Evolutionary conservation across 495 filamentous ascomycete species (phyloP).

Genomic region (Rhypophila decipiens): DNA sequence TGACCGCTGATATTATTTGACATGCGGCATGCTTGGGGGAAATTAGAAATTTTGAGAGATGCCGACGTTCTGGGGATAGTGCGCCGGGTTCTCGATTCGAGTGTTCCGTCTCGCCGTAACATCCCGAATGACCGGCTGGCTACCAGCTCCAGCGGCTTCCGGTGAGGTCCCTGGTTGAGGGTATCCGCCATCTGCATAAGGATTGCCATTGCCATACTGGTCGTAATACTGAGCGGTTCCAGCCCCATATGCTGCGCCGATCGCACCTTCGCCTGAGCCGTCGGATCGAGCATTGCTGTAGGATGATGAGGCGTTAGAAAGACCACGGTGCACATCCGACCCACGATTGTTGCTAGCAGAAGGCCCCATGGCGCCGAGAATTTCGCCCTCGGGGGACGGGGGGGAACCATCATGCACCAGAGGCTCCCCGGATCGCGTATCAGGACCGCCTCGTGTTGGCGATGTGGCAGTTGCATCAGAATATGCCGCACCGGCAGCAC

Average conservation of each 20-base stretch:
- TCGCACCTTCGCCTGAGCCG: slow-evolving; percentile 65
- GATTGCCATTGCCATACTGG: slow-evolving; percentile 45
- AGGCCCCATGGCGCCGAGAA: slow-evolving; percentile 65
- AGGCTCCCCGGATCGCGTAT: slow-evolving; percentile 66
- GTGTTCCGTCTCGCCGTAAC: slow-evolving; percentile 87
- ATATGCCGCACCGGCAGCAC: slow-evolving; percentile 56
- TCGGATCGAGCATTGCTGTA: slow-evolving; percentile 86
- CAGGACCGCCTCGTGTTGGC: slow-evolving; percentile 64
- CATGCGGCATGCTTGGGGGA: background rate
- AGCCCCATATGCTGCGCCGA: slow-evolving; percentile 39
- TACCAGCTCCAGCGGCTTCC: slow-evolving; percentile 28
- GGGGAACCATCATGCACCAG: slow-evolving; percentile 50
- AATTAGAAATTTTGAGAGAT: slow-evolving; percentile 95
- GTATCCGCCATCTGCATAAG: slow-evolving; percentile 35
- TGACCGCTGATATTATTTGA: background rate
- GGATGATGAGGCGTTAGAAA: slow-evolving; percentile 93
- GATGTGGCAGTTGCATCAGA: slow-evolving; percentile 75
- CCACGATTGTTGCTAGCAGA: slow-evolving; percentile 55
- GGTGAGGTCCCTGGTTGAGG: slow-evolving; percentile 1
- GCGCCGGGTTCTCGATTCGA: slow-evolving; percentile 79
- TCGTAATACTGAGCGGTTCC: slow-evolving; percentile 42
- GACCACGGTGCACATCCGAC: slow-evolving; percentile 73
- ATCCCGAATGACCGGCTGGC: slow-evolving; percentile 85
- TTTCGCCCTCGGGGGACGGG: slow-evolving; percentile 63
- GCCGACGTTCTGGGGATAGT: slow-evolving; percentile 86